These are phyloP conservation scores for Escallonia herrerae DNA, from an alignment of 129 eudicot genomes.

Conservation along the genomic window DNA sequence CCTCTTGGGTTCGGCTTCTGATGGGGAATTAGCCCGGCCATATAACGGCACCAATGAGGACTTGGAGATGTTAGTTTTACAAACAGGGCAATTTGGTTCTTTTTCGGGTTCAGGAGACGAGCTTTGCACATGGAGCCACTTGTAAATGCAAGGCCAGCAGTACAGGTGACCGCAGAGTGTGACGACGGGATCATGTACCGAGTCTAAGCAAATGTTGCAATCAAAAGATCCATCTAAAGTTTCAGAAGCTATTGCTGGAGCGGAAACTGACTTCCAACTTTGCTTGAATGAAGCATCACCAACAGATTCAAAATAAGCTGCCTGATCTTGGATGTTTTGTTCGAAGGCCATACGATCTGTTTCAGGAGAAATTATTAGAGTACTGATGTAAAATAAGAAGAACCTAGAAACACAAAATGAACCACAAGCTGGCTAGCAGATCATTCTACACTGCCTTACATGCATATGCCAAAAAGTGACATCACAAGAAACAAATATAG, in stretches of 20 bases:
- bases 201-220: constrained; percentile 83
- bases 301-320: constrained; percentile 23
- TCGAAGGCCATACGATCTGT: constrained; percentile 48
- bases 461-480: too few species aligned
- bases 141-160: constrained; percentile 93
- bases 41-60: constrained; percentile 71
- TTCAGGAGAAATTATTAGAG: background rate
- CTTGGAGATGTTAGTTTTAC: constrained; percentile 60
- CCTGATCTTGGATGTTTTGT: constrained; percentile 23
- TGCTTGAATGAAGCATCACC: constrained; percentile 32
- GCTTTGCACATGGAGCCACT: constrained; percentile 68
- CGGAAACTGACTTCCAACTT: constrained; percentile 25
- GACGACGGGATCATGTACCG: constrained; percentile 80
- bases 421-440: too few species aligned
- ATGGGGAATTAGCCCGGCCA: constrained; percentile 50
- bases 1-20: constrained; percentile 23
- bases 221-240: constrained; percentile 50
- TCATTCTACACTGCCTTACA: too few species aligned
- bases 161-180: constrained; percentile 93
- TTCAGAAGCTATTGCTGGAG: constrained; percentile 27
- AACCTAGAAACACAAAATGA: too few species aligned
- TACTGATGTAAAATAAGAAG: too few species aligned
- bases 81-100: constrained; percentile 70
- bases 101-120: constrained; percentile 41
- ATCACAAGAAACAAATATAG: too few species aligned